A percentile compares a stretch with the other conserved stretches of the same genome.
Conservation (phyloP, 2,329 filamentous ascomycete species). For the Sarocladiaceae sp. region DNA sequence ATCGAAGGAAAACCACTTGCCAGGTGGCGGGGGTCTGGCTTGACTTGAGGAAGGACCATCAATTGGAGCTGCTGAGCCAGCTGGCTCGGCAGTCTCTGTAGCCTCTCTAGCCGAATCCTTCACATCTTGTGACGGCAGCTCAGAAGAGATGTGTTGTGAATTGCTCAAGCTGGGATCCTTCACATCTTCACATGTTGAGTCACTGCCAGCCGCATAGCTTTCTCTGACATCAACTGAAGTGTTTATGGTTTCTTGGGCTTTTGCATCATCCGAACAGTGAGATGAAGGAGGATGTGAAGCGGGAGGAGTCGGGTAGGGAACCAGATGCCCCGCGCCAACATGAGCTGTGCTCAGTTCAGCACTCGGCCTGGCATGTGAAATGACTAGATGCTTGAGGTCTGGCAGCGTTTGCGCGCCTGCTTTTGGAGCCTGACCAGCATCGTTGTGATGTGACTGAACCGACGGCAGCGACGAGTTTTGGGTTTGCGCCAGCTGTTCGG, state of each 20-base stretch:
- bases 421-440: not conserved
- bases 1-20: constrained; percentile 60
- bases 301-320: constrained; percentile 53
- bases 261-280: constrained; percentile 18
- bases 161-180: not conserved
- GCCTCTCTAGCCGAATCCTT: not conserved
- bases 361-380: constrained; percentile 6
- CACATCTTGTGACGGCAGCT: constrained; percentile 2
- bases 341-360: constrained; percentile 1
- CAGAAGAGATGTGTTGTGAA: not conserved
- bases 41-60: not conserved
- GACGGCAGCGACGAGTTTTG: not conserved
- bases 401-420: not conserved
- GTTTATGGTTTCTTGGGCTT: not conserved
- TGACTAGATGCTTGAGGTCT: constrained; percentile 7
- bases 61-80: not conserved
- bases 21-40: constrained; percentile 28
- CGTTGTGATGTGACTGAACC: not conserved
- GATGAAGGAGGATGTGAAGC: constrained; percentile 43
- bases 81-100: not conserved
- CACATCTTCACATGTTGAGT: not conserved
- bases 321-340: not conserved
- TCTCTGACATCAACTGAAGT: not conserved
- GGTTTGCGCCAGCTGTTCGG: not conserved
- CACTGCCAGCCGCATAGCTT: constrained; percentile 4